A percentile compares a stretch with the other conserved stretches of the same genome.
Conservation (phyloP, 164 flowering plant genomes). For the Vitis labrusca region DNA sequence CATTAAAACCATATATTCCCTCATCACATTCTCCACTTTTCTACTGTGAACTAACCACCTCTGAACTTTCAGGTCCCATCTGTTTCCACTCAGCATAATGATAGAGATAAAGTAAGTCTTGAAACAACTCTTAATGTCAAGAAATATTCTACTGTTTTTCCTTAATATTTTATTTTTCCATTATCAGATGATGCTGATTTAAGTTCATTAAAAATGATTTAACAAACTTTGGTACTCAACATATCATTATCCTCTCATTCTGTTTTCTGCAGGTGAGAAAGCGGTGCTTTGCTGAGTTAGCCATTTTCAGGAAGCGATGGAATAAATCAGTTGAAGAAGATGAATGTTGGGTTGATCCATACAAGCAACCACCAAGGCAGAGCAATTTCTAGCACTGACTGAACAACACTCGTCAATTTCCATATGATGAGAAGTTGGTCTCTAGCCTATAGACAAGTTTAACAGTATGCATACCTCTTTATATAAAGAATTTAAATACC, state of each 20-base stretch:
- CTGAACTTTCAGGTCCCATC: conserved; percentile 15
- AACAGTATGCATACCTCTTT: too few relatives aligned
- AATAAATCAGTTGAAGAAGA: conserved; percentile 22
- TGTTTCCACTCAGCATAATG: background rate
- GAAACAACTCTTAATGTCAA: background rate
- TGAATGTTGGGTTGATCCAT: conserved; percentile 24
- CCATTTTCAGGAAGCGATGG: conserved; percentile 27
- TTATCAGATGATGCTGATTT: background rate
- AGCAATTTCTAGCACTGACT: background rate
- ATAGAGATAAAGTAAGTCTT: conserved; percentile 19
- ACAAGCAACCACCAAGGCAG: conserved; percentile 3
- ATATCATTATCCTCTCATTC: background rate
- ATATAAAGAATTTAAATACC: too few relatives aligned
- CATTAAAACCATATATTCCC: background rate
- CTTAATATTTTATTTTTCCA: too few relatives aligned
- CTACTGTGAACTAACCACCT: background rate
- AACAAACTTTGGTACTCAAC: too few relatives aligned
- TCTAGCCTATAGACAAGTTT: too few relatives aligned
- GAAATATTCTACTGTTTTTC: too few relatives aligned
- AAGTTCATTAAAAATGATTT: background rate
- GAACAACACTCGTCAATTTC: too few relatives aligned
- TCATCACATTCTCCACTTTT: background rate
- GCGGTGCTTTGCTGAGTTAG: conserved; percentile 16
- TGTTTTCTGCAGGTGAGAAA: conserved; percentile 23
- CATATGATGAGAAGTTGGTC: too few relatives aligned